Evolutionary conservation across 2,329 filamentous ascomycete genomes (phyloP).

Genomic region (Penicillium sp.): DNA sequence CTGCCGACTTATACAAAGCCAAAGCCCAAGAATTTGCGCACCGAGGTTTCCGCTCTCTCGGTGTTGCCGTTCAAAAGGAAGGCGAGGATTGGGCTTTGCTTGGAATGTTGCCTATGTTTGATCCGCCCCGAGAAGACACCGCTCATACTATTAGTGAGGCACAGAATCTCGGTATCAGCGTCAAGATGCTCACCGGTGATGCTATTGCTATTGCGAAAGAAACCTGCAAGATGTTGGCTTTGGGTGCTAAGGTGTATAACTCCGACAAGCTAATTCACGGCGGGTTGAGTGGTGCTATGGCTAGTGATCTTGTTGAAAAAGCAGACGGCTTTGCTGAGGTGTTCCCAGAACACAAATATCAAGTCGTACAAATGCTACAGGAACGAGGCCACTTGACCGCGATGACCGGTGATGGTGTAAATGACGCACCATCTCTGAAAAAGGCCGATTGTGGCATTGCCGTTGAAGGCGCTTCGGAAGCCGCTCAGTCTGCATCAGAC

Average conservation of each 20-base stretch:
- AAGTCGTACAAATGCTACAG: conserved; percentile 73
- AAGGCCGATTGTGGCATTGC: conserved; percentile 73
- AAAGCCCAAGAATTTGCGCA: conserved; percentile 74
- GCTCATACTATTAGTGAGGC: conserved; percentile 75
- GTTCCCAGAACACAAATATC: conserved; percentile 73
- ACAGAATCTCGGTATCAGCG: conserved; percentile 70
- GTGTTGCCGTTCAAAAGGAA: conserved; percentile 75
- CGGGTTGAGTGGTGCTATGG: conserved; percentile 68
- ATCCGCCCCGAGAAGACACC: conserved; percentile 74
- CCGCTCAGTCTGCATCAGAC: conserved; percentile 69
- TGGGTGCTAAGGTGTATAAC: conserved; percentile 78
- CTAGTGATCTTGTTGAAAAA: conserved; percentile 72
- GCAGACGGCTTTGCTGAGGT: conserved; percentile 73
- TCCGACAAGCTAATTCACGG: conserved; percentile 74
- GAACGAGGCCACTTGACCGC: conserved; percentile 69
- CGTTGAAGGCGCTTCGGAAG: conserved; percentile 69
- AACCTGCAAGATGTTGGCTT: conserved; percentile 76
- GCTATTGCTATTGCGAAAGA: conserved; percentile 77
- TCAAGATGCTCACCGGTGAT: conserved; percentile 80
- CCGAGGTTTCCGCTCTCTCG: conserved; percentile 75
- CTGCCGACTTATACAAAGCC: conserved; percentile 63
- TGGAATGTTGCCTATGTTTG: conserved; percentile 77
- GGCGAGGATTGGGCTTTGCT: conserved; percentile 70
- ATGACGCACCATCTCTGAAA: conserved; percentile 71
- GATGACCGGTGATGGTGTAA: conserved; percentile 74